phyloP scores from a whole-genome alignment of 1,284 basidiomycete genomes.

The Retiboletus flavoniger region DNA sequence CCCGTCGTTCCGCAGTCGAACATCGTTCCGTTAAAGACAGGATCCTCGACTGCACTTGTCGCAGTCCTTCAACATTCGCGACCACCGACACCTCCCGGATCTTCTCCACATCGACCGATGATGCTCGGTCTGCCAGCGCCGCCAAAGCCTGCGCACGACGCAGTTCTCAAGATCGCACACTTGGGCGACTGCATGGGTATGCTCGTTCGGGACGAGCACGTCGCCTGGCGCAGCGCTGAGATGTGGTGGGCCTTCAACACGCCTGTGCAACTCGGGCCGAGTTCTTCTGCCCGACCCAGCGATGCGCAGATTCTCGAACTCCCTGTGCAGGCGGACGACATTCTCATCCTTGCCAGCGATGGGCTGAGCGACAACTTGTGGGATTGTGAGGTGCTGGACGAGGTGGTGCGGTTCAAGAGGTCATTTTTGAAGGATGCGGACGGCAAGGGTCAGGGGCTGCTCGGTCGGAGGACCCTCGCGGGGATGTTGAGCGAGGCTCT shows the following conservation, averaged over 20 bases:
- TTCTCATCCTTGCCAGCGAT: constrained; percentile 87
- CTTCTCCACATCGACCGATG: constrained; percentile 26
- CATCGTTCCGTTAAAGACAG: constrained; percentile 48
- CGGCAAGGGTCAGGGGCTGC: constrained; percentile 27
- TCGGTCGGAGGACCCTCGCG: constrained; percentile 56
- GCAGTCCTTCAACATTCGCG: constrained; percentile 59
- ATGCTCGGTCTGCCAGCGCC: constrained; percentile 19
- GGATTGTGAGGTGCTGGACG: constrained; percentile 92
- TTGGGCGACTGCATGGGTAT: constrained; percentile 91
- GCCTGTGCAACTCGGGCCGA: constrained; percentile 84
- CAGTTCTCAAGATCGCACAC: constrained; percentile 86
- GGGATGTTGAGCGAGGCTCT: constrained; percentile 69
- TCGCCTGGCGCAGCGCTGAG: constrained; percentile 87
- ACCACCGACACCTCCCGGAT: constrained; percentile 15
- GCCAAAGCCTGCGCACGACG: constrained; percentile 41
- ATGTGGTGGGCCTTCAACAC: constrained; percentile 97
- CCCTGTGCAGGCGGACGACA: constrained; percentile 81
- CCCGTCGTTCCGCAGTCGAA: constrained; percentile 21
- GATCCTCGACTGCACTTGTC: constrained; percentile 69
- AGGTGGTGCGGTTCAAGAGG: constrained; percentile 69
- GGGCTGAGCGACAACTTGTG: constrained; percentile 94
- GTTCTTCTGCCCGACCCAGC: constrained; percentile 65
- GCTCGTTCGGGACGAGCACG: constrained; percentile 74
- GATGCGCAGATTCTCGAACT: constrained; percentile 77
- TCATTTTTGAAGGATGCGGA: constrained; percentile 36